Conservation (phyloP, 2,329 filamentous ascomycete genomes). For the Clathrospora elynae region DNA sequence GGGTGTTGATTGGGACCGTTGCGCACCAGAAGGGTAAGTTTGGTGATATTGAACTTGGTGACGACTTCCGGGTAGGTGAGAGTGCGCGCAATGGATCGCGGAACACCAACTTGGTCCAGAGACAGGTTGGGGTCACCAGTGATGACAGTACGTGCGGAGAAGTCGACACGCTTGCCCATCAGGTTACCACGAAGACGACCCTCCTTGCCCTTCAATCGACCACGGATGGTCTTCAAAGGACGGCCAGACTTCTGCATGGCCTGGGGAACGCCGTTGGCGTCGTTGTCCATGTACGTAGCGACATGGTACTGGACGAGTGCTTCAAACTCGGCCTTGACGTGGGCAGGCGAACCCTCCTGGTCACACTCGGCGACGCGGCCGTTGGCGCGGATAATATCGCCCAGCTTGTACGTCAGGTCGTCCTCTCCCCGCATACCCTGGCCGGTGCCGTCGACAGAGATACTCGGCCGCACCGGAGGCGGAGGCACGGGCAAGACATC, state of each 20-base stretch:
- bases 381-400: constrained; percentile 97
- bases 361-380: constrained; percentile 91
- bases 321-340: constrained; percentile 90
- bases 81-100: constrained; percentile 87
- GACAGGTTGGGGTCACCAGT: constrained; percentile 97
- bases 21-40: constrained; percentile 83
- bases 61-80: constrained; percentile 97
- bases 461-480: constrained; percentile 92
- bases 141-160: constrained; percentile 99
- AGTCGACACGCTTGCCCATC: constrained; percentile 97
- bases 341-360: constrained; percentile 86
- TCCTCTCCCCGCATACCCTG: constrained; percentile 95
- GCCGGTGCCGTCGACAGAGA: constrained; percentile 93
- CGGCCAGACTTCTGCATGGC: constrained; percentile 96
- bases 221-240: constrained; percentile 94
- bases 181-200: constrained; percentile 96
- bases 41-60: constrained; percentile 96
- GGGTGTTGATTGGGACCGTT: constrained; percentile 95
- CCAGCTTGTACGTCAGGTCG: constrained; percentile 98
- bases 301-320: constrained; percentile 95
- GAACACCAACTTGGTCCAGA: constrained; percentile 95
- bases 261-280: constrained; percentile 93
- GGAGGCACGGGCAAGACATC: constrained; percentile 94
- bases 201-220: constrained; percentile 98
- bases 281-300: constrained; percentile 99